A percentile compares a stretch with the other conserved stretches of the same genome.
Conservation (phyloP, 2,329 filamentous ascomycete genomes). For the Calonectria montana region DNA sequence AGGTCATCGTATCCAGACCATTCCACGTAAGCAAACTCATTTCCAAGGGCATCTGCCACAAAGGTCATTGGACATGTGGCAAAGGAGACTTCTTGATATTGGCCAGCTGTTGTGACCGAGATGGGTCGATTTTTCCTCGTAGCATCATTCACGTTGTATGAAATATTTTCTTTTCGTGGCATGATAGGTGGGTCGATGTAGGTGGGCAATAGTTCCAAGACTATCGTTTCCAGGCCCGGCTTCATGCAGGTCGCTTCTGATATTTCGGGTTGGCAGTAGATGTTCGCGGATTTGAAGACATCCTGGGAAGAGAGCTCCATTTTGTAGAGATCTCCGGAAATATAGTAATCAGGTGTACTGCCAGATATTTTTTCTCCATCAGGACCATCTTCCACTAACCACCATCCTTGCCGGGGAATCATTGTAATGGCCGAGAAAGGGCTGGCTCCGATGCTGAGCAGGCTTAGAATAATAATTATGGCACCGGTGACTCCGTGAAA, state of each 20-base stretch:
- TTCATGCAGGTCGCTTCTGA: neutral
- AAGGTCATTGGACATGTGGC: neutral
- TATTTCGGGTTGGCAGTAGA: neutral
- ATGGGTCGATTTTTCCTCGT: neutral
- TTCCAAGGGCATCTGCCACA: neutral
- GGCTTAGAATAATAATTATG: neutral
- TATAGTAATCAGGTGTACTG: neutral
- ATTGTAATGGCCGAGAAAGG: neutral
- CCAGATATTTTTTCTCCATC: neutral
- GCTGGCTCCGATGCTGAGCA: neutral
- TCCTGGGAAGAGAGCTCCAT: neutral
- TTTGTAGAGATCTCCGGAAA: neutral
- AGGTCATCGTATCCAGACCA: neutral
- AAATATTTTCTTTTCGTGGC: neutral
- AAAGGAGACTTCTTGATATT: neutral
- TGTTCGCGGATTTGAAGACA: neutral
- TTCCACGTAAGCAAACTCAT: neutral
- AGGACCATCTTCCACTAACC: neutral
- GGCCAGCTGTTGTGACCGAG: neutral
- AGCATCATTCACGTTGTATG: neutral
- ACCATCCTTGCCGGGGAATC: neutral
- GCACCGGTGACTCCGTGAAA: neutral
- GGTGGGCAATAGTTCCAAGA: neutral
- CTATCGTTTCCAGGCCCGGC: neutral
- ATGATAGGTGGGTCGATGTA: neutral